Evolutionary conservation across 345 rosid genomes (phyloP), one percentile per base, ranked within the genome.

Genomic region (Populus davidiana): DNA sequence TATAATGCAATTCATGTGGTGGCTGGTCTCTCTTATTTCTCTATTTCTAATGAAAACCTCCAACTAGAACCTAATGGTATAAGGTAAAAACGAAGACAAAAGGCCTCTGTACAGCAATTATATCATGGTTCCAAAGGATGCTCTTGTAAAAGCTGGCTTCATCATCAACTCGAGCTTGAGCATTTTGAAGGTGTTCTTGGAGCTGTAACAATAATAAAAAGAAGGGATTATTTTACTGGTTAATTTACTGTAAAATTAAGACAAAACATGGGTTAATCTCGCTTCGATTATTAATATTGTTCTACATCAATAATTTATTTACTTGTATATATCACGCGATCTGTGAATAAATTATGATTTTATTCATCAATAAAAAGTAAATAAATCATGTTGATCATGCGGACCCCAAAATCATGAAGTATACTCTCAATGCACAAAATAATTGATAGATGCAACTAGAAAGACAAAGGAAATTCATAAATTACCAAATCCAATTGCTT

Each of bases 401-500:
- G 8, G 7, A 9, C 9, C 1, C 41, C 8, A 5, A 6, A 8
- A 5, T 38, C 41, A 8, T 44, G 50, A 44, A 44, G 4, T 44
- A 13, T 44, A 44, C 50, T 44, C 50, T 44, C 14, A 12, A 39
- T 8, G 41, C 9, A 39, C 41, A 39, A 39, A 39, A 39, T 39
- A 39, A 33, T 33, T 33, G 1, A 39, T 39, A 39, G 41, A 39
- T 39, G 41, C 41, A 13, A 14, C 14, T 44, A 44, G 50, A 44
- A 12, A 25, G 21, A 56, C 20, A 61, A 61, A 43, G 3, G 25
- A 70, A 62, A 54, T 18, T 38, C 14, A 6, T 23, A 38, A 35
- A 49, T 73, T 68, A 76, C 89, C 87, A 77, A 86, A 81, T 62
- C 87, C 90, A 66, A 71, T 79, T 78, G 88, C 87, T 27, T 92